Evolutionary conservation across 257 asterid species (phyloP).

Genomic region (Euphrasia confusa): DNA sequence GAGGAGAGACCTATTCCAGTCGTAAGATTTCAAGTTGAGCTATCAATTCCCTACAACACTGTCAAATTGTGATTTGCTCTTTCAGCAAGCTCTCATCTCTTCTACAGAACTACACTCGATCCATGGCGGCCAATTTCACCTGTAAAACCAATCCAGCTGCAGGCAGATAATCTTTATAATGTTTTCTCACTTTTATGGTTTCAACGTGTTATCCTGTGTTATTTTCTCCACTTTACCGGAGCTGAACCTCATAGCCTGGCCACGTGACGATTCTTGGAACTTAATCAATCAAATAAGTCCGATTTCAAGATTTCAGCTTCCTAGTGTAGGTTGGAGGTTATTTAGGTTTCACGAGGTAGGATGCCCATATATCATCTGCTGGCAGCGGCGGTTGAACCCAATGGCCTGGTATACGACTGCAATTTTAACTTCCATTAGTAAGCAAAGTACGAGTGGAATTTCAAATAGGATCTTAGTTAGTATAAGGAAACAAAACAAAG

Average conservation of each 20-base stretch:
- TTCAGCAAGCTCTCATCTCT: background rate
- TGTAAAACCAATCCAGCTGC: background rate
- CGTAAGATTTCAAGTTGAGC: background rate
- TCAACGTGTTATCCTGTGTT: background rate
- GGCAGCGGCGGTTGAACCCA: constrained; percentile 95
- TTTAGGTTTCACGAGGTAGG: constrained; percentile 57
- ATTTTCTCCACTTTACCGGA: background rate
- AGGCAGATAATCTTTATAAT: background rate
- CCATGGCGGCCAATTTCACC: background rate
- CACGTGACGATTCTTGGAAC: background rate
- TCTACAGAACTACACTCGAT: background rate
- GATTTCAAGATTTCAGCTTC: constrained; percentile 1
- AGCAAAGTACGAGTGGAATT: constrained; percentile 1
- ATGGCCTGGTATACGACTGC: constrained; percentile 91
- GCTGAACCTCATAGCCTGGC: background rate
- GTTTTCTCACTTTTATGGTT: background rate
- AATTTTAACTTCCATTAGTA: constrained; percentile 19
- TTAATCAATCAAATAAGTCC: background rate
- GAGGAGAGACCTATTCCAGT: too few species aligned
- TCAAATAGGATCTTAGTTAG: background rate
- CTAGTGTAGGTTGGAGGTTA: constrained; percentile 18
- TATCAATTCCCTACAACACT: background rate
- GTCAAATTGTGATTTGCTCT: background rate
- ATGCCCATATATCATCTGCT: constrained; percentile 87
- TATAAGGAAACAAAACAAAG: background rate